phyloP scores from a whole-genome alignment of 2,329 filamentous ascomycete species.

The Hortaea werneckii region DNA sequence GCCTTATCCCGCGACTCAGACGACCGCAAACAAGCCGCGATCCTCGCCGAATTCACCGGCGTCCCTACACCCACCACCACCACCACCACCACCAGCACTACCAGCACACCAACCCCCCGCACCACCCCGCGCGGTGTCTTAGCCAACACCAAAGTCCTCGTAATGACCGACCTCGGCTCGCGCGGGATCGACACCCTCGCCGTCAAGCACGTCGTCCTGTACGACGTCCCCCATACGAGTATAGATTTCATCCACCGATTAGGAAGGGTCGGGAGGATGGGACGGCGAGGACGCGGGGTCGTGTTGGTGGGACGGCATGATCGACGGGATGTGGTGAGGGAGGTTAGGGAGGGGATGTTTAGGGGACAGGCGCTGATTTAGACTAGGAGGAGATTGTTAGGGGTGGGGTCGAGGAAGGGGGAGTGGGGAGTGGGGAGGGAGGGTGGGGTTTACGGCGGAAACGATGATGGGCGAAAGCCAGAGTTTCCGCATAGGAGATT shows the following conservation, averaged over 20 bases:
- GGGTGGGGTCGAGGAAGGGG: background rate
- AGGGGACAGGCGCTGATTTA: slow-evolving; percentile 40
- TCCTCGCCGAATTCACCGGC: slow-evolving; percentile 65
- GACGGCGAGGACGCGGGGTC: slow-evolving; percentile 75
- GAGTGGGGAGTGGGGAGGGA: background rate
- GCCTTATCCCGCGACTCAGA: slow-evolving; percentile 77
- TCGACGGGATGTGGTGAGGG: slow-evolving; percentile 77
- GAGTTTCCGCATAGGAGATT: too few species aligned
- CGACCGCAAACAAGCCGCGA: slow-evolving; percentile 65
- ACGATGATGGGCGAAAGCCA: too few species aligned
- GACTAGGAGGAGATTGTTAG: background rate
- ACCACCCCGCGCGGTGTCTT: slow-evolving; percentile 38
- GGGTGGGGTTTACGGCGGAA: too few species aligned
- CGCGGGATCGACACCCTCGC: slow-evolving; percentile 89
- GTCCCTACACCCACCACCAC: background rate
- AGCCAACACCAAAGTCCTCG: slow-evolving; percentile 76
- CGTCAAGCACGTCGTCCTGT: slow-evolving; percentile 83
- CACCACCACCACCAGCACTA: too few species aligned
- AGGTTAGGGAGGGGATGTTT: slow-evolving; percentile 69
- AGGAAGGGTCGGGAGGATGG: slow-evolving; percentile 86
- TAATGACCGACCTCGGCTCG: slow-evolving; percentile 87
- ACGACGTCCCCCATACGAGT: slow-evolving; percentile 94
- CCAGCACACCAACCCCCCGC: background rate
- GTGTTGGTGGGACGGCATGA: slow-evolving; percentile 86
- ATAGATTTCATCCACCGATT: slow-evolving; percentile 98